Conservation (phyloP, 2,329 filamentous ascomycete genomes). For the Aspergillus luchuensis region DNA sequence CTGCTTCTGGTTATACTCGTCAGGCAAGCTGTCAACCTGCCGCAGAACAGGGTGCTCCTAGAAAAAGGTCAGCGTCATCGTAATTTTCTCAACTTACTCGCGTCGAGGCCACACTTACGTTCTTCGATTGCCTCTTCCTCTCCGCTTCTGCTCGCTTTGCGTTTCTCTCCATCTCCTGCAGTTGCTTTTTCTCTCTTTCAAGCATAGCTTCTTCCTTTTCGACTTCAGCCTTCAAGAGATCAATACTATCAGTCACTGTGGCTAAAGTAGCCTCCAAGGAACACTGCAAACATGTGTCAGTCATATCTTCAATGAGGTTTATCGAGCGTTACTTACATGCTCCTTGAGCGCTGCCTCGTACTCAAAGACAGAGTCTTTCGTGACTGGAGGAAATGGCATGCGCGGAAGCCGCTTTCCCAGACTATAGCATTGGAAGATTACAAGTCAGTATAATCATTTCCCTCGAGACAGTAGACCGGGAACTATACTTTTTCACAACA, state of each 20-base stretch:
- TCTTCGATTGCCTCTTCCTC: conserved; percentile 44
- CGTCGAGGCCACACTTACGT: conserved; percentile 30
- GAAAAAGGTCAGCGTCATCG: conserved; percentile 18
- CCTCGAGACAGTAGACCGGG: background rate
- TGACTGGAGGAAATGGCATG: conserved; percentile 50
- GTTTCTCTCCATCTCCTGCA: conserved; percentile 48
- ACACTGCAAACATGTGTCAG: conserved; percentile 30
- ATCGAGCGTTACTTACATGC: conserved; percentile 35
- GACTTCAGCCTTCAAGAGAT: conserved; percentile 46
- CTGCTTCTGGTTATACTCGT: conserved; percentile 17
- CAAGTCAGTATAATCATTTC: background rate
- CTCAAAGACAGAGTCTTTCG: conserved; percentile 47
- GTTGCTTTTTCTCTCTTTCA: conserved; percentile 41
- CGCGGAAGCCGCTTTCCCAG: conserved; percentile 45
- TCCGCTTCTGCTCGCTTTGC: conserved; percentile 43
- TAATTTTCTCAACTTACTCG: background rate
- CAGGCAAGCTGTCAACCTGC: conserved; percentile 32
- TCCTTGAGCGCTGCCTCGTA: conserved; percentile 47
- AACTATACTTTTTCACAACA: conserved; percentile 46
- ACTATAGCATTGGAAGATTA: conserved; percentile 22
- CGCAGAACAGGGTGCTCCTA: conserved; percentile 46
- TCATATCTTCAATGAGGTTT: background rate
- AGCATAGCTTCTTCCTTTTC: conserved; percentile 46
- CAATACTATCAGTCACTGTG: conserved; percentile 42
- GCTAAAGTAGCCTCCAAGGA: conserved; percentile 43